Conservation (phyloP, 371 early-diverging fungal species). For the Mucor piriformis region DNA sequence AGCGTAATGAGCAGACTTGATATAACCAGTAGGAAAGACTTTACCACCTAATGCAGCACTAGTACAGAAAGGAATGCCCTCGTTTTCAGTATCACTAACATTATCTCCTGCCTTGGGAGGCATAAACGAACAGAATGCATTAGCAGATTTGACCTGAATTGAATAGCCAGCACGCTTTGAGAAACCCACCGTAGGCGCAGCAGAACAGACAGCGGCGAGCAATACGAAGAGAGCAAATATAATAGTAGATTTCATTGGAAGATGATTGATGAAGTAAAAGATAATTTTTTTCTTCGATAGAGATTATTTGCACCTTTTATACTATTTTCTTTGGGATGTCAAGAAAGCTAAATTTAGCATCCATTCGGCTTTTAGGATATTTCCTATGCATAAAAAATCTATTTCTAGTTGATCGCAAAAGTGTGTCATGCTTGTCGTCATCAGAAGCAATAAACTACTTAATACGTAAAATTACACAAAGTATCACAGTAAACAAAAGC, state of each 20-base stretch:
- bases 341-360: background rate
- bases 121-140: slow-evolving; percentile 41
- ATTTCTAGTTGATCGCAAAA: background rate
- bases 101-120: slow-evolving; percentile 41
- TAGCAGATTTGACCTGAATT: slow-evolving; percentile 23
- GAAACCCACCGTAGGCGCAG: slow-evolving; percentile 1
- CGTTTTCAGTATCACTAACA: slow-evolving; percentile 40
- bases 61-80: slow-evolving; percentile 46
- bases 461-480: slow-evolving; percentile 1
- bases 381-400: background rate
- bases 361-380: background rate
- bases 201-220: background rate
- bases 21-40: slow-evolving; percentile 37
- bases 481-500: background rate
- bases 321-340: background rate
- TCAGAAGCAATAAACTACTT: background rate
- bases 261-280: background rate
- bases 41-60: slow-evolving; percentile 22
- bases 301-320: background rate
- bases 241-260: slow-evolving; percentile 5
- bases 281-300: background rate
- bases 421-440: background rate
- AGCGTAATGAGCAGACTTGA: slow-evolving; percentile 35
- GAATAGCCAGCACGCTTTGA: slow-evolving; percentile 10
- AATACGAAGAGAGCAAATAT: slow-evolving; percentile 11